These are phyloP conservation scores for Colletotrichum siamense DNA, from an alignment of 2,329 filamentous ascomycete genomes.

Conservation along the genomic window DNA sequence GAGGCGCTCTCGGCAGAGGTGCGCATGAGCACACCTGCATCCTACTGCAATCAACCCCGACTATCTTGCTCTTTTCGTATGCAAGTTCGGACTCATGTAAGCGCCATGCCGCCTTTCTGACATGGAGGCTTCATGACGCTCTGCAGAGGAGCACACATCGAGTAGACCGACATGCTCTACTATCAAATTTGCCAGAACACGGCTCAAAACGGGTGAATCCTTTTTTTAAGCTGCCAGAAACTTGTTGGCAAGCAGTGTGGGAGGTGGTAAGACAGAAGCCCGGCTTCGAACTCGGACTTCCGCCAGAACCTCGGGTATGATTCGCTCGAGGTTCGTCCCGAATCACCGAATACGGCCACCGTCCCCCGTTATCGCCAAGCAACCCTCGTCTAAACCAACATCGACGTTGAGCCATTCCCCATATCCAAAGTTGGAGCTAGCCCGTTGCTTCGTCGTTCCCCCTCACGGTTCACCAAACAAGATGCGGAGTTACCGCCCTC, in stretches of 20 bases:
- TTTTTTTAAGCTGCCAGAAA: background rate
- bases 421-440: background rate
- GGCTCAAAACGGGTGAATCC: background rate
- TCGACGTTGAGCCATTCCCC: background rate
- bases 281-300: background rate
- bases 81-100: background rate
- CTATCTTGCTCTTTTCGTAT: background rate
- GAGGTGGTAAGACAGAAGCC: background rate
- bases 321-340: conserved; percentile 9
- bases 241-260: background rate
- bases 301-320: background rate
- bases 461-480: background rate
- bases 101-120: background rate
- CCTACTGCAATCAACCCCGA: no score
- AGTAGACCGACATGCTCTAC: no score
- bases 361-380: background rate
- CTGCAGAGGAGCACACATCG: no score
- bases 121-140: background rate
- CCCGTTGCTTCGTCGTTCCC: background rate
- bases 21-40: background rate
- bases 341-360: background rate
- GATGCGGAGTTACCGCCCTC: conserved; percentile 8
- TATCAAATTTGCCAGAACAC: background rate
- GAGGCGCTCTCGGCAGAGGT: background rate
- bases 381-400: background rate